Evolutionary conservation across 257 asterid species (phyloP), one percentile per base, ranked within the genome.

Genomic region (Lycium ferocissimum): DNA sequence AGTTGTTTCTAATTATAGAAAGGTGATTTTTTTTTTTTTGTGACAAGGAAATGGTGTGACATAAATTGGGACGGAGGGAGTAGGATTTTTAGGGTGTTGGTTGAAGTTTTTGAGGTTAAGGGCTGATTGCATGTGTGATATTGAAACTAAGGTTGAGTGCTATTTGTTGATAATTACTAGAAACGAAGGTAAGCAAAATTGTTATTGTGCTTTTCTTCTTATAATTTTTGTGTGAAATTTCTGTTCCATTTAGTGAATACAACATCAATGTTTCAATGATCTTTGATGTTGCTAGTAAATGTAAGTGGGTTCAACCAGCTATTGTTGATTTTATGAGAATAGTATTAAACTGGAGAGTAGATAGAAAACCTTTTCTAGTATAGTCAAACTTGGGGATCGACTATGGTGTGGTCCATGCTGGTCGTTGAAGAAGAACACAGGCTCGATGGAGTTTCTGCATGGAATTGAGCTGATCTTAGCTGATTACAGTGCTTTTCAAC

Each of bases 391-490:
- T 72, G 58, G 58, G 58, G 18, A n/a, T 73, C 11, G 0, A 26
- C 47, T n/a, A 47, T 47, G 17, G 5, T 47, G 43, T 47, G 59
- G 59, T 75, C 61, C 20, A 6, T 47, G 61, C 15, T 47, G 22
- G 43, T 14, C 26, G 61, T 73, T 75, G 40, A 11, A 75, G 59
- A 73, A 73, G 81, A 20, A 11, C 59, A 6, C 18, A 47, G 20
- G 61, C 40, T 20, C 3, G 5, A 47, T 20, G n/a, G 47, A 10
- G 81, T 73, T 73, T 47, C 40, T 47, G n/a, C 40, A 12, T 6
- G 47, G 81, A 22, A 6, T 75, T 47, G 40, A 75, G 43, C 61
- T 47, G 57, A n/a, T 72, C 80, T 9, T 72, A 72, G 57, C 58
- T 72, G 43, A 75, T 75, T 49, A 75, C 61, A 49, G 43, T 22